Evolutionary conservation across 2,329 filamentous ascomycete genomes (phyloP).

Genomic region (Cordyceps cateniannulata): DNA sequence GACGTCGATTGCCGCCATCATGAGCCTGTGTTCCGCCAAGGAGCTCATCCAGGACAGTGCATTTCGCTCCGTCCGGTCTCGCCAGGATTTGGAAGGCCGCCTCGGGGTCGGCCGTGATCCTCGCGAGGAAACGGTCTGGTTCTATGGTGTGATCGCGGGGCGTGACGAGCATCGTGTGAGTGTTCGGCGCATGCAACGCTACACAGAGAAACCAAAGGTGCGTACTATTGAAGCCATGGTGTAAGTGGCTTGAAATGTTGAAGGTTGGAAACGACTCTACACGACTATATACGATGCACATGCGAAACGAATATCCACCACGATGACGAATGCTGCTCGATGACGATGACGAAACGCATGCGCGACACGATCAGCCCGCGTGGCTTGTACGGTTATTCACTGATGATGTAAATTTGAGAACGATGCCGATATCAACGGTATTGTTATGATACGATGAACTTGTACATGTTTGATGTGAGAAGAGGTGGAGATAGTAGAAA

Average conservation of each 20-base stretch:
- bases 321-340: neutral
- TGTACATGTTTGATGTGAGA: neutral
- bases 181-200: constrained; percentile 37
- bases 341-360: neutral
- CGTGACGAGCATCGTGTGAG: constrained; percentile 36
- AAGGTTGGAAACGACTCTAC: neutral
- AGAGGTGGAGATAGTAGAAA: neutral
- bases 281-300: neutral
- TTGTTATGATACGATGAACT: neutral
- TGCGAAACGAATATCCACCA: neutral
- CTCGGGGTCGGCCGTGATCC: constrained; percentile 49
- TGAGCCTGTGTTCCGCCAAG: constrained; percentile 70
- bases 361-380: neutral
- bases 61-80: constrained; percentile 63
- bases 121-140: constrained; percentile 46
- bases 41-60: constrained; percentile 65
- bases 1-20: constrained; percentile 65
- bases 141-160: constrained; percentile 37
- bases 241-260: constrained; percentile 15
- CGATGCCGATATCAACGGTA: neutral
- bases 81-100: constrained; percentile 60
- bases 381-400: neutral
- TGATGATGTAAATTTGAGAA: neutral
- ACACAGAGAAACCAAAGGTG: constrained; percentile 33
- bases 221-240: constrained; percentile 21